Conservation (phyloP, 1,139 yeast species). For the Saccharomyces pastorianus region DNA sequence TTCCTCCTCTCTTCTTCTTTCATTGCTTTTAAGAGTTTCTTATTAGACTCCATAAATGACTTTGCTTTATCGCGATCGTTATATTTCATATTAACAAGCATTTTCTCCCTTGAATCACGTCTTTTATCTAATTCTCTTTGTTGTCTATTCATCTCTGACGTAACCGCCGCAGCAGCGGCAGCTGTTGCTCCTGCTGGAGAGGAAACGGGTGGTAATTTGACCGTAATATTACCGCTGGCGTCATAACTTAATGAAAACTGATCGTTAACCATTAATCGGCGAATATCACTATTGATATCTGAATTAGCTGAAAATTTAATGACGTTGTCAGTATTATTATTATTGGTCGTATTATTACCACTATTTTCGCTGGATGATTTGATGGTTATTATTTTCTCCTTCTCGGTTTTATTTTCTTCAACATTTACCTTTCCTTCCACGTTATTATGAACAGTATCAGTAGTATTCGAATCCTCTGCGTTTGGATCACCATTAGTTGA, state of each 20-base stretch:
- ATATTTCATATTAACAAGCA: conserved; percentile 30
- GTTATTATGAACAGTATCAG: neutral
- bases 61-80: conserved; percentile 30
- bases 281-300: neutral
- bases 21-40: conserved; percentile 27
- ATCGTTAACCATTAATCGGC: neutral
- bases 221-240: conserved; percentile 2
- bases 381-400: neutral
- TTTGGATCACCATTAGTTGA: neutral
- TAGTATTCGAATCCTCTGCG: neutral
- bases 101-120: conserved; percentile 28
- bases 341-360: neutral
- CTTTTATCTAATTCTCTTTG: conserved; percentile 27
- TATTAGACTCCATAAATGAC: conserved; percentile 29
- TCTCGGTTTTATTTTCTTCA: neutral
- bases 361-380: neutral
- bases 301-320: neutral
- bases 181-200: neutral
- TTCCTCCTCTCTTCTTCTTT: conserved; percentile 29
- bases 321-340: neutral
- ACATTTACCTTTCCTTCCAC: neutral
- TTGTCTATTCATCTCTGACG: conserved; percentile 11
- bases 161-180: conserved; percentile 1
- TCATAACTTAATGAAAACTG: conserved; percentile 3
- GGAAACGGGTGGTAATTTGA: neutral